Evolutionary conservation across 2,329 filamentous ascomycete genomes (phyloP).

Genomic region (Epichloe scottii): DNA sequence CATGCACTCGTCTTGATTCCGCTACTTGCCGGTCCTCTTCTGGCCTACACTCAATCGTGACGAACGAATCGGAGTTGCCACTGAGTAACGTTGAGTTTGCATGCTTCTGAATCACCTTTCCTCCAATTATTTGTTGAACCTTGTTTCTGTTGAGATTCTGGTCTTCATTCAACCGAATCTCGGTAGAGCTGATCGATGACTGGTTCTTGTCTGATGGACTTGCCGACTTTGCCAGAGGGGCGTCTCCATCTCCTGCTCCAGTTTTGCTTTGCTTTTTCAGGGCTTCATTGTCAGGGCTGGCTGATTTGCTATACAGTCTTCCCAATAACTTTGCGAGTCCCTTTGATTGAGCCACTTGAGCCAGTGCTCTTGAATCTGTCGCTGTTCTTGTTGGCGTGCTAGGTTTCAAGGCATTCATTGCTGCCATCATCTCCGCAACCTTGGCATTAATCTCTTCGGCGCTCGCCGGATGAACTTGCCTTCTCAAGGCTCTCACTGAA

Average conservation of each 20-base stretch:
- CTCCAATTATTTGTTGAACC: conserved; percentile 12
- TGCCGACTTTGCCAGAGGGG: neutral
- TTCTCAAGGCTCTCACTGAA: neutral
- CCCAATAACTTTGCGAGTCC: conserved; percentile 23
- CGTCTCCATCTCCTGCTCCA: neutral
- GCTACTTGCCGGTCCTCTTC: neutral
- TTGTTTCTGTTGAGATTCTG: conserved; percentile 23
- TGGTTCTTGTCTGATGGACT: neutral
- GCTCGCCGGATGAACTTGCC: neutral
- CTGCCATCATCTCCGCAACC: conserved; percentile 23
- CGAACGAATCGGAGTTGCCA: neutral
- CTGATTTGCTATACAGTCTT: conserved; percentile 17
- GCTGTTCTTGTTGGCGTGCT: conserved; percentile 6
- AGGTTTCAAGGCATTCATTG: conserved; percentile 22
- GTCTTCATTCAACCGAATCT: conserved; percentile 23
- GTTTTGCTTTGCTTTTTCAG: neutral
- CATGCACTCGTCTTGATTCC: neutral
- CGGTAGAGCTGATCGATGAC: conserved; percentile 17
- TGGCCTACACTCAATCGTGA: neutral
- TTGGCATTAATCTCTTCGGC: conserved; percentile 21
- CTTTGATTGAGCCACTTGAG: conserved; percentile 18
- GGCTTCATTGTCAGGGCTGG: conserved; percentile 10
- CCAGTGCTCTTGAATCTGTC: conserved; percentile 13
- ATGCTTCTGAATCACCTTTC: neutral
- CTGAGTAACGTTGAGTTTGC: neutral